Base-by-base conservation (phyloP, 495 filamentous ascomycete species). In the Geopyxis carbonaria region DNA sequence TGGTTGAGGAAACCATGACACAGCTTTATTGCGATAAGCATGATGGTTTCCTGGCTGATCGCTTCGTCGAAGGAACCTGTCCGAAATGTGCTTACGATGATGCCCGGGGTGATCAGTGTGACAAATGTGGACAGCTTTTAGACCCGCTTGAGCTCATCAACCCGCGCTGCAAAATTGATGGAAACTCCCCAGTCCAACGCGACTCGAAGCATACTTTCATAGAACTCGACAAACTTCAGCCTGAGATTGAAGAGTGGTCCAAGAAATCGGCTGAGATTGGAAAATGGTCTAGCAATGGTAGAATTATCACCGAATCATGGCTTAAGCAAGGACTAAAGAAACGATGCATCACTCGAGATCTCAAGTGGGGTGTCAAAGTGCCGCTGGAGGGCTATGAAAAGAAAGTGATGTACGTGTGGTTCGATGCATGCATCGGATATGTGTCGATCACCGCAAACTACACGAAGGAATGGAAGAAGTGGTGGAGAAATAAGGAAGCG, bases 381-480 rank as follows among this genome's bases (percentile, higher is more conserved):
- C 76, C 80, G 16, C 50, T 68, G 6, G 58, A 60, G 11, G 72
- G 66, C 7, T 87, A 75, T 33, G 75, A 76, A 41, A 66, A 78
- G 41, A 91, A 91, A 65, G 85, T 92, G 43, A 68, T 95, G 44
- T 97, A 97, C 48, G 84, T 93, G 27, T 97, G 89, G 89, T 97
- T 97, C 50, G 89, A 97, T 59, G 89, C 89, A 25, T 93, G 84
- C 59, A 92, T 93, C 45, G 89, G 89, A 7, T 97, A 97, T 55
- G 73, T 81, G 4, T 93, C 84, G 0, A 97, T 97, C 46, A 95
- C 89, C 5, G 83, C 81, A 40, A 85, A 76, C 47, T 94, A 89
- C 58, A 94, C 85, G 4, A 66, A 80, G 19, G 64, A 92, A 36
- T 97, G 89, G 89, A 75, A 93, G 63, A 64, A 76, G 40, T 97